These are phyloP conservation scores for Psidium friedrichsthalianum DNA, from an alignment of 345 rosid genomes.

Conservation along the genomic window DNA sequence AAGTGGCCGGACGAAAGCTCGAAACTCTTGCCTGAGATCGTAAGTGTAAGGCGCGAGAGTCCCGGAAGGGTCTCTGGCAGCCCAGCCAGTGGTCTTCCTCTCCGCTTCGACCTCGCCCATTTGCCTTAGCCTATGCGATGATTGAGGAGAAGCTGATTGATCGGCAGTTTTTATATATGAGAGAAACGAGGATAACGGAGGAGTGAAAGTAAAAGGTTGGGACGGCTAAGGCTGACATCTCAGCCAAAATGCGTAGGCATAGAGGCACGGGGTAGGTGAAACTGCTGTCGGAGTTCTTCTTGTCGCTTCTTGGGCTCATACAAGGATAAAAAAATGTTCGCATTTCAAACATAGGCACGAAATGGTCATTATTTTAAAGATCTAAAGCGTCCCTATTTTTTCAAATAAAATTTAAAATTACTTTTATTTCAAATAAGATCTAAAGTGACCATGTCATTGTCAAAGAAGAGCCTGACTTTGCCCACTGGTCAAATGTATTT, in stretches of 20 bases:
- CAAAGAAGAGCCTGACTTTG: too few relatives aligned
- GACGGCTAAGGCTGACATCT: not conserved
- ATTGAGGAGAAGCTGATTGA: not conserved
- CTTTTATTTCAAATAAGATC: too few relatives aligned
- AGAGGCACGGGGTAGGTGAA: not conserved
- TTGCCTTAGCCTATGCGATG: not conserved
- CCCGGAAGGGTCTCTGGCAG: conserved; percentile 73
- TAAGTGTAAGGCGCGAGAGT: conserved; percentile 53
- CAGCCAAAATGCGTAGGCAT: not conserved
- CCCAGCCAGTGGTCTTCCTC: conserved; percentile 55
- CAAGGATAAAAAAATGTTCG: too few relatives aligned
- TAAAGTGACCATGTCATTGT: too few relatives aligned
- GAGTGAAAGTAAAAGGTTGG: not conserved
- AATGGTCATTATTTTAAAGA: too few relatives aligned
- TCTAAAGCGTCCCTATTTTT: too few relatives aligned
- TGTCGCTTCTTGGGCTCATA: not conserved
- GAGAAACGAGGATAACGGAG: not conserved
- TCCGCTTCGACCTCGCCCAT: conserved; percentile 37
- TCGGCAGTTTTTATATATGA: not conserved
- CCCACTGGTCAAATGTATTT: too few relatives aligned
- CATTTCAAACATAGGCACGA: too few relatives aligned
- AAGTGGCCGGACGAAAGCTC: too few relatives aligned
- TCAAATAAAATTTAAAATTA: too few relatives aligned
- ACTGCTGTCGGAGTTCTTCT: not conserved
- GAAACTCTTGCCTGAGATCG: conserved; percentile 32